A percentile compares a stretch with the other conserved stretches of the same genome.
Evolutionary conservation across 345 rosid species (phyloP).

Genomic region (Ailanthus altissimus): DNA sequence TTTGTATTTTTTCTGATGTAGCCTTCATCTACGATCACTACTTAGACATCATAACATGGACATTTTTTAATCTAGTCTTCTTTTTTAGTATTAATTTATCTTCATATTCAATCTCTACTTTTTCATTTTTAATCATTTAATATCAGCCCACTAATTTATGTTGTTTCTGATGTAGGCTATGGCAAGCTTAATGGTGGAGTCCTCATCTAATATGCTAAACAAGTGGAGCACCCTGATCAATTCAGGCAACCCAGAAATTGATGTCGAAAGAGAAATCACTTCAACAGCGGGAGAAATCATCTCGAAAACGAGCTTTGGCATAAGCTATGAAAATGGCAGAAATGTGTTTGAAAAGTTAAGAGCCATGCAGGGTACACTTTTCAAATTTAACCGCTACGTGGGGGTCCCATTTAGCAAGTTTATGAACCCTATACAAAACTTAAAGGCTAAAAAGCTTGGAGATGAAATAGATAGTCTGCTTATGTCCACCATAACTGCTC

Average conservation of each 20-base stretch:
- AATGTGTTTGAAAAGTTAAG: constrained; percentile 64
- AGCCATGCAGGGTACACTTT: constrained; percentile 69
- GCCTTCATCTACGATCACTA: constrained; percentile 31
- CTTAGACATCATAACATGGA: not conserved
- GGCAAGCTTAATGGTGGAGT: constrained; percentile 84
- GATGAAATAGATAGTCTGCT: constrained; percentile 72
- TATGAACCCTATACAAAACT: constrained; percentile 50
- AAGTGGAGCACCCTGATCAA: constrained; percentile 53
- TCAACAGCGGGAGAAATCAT: constrained; percentile 82
- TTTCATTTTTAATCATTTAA: not conserved
- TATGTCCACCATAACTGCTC: constrained; percentile 49
- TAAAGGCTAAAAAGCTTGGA: constrained; percentile 59
- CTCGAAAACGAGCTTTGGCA: constrained; percentile 86
- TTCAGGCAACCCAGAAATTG: constrained; percentile 55
- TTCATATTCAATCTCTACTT: not conserved
- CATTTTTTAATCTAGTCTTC: too few species aligned
- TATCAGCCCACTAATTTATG: constrained; percentile 9
- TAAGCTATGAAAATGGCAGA: constrained; percentile 52
- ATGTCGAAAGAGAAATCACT: constrained; percentile 69
- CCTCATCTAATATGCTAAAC: constrained; percentile 68
- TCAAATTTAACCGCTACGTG: constrained; percentile 74
- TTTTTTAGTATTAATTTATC: not conserved
- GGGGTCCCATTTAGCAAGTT: constrained; percentile 77
- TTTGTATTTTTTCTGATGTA: constrained; percentile 22
- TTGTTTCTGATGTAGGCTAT: constrained; percentile 48